Conservation (phyloP, 768 basidiomycete genomes). For the Collybiopsis confluens region DNA sequence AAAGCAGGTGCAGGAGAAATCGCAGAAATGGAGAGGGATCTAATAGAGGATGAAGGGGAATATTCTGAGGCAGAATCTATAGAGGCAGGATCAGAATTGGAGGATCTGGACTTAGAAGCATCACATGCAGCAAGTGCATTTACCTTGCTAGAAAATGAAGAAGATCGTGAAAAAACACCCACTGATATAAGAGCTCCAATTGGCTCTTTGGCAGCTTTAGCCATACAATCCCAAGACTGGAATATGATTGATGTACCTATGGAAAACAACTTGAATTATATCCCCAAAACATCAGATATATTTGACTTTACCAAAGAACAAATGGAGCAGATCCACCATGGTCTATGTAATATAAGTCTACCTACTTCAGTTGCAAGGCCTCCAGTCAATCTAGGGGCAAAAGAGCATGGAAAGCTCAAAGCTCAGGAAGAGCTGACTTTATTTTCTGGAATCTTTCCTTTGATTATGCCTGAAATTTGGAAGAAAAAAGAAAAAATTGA, state of each 20-base stretch:
- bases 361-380: constrained; percentile 14
- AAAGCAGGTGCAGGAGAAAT: neutral
- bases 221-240: neutral
- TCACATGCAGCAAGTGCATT: neutral
- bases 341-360: constrained; percentile 4
- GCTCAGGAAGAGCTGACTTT: constrained; percentile 14
- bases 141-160: neutral
- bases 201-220: neutral
- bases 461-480: constrained; percentile 12
- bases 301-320: neutral
- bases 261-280: neutral
- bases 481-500: constrained; percentile 3
- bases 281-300: neutral
- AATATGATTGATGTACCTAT: neutral
- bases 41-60: constrained; percentile 9
- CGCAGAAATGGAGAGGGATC: neutral
- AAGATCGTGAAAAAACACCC: neutral
- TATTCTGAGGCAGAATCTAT: constrained; percentile 15
- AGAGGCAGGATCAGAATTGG: neutral
- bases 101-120: neutral
- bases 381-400: constrained; percentile 16
- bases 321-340: neutral
- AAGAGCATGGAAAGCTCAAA: constrained; percentile 17
- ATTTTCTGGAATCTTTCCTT: constrained; percentile 11
- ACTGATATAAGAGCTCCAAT: neutral